phyloP scores from a whole-genome alignment of 75 land plant genomes.

The Selaginella tamariscina region DNA sequence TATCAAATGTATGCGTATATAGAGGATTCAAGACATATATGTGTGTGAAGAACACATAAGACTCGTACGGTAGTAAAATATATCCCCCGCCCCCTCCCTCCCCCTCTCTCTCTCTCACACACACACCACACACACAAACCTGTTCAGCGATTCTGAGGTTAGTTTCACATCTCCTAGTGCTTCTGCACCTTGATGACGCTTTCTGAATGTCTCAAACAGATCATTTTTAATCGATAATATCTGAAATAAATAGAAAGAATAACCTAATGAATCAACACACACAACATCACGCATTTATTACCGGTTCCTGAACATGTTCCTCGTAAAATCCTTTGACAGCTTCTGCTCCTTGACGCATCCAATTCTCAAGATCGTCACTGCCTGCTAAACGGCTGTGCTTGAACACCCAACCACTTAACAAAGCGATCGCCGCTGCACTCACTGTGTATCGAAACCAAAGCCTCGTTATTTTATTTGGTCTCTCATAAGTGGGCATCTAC shows the following conservation, averaged over 20 bases:
- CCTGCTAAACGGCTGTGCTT: conserved; percentile 78
- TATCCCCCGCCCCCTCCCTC: too few relatives aligned
- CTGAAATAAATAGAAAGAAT: conserved; percentile 27
- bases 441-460: conserved; percentile 65
- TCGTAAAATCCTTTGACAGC: conserved; percentile 48
- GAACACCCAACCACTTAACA: conserved; percentile 63
- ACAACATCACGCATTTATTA: conserved; percentile 18
- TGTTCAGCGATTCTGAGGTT: conserved; percentile 64
- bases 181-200: conserved; percentile 67
- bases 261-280: not conserved
- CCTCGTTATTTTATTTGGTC: conserved; percentile 49
- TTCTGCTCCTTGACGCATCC: conserved; percentile 64
- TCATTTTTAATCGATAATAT: conserved; percentile 81
- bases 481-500: conserved; percentile 53
- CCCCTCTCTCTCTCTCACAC: too few relatives aligned
- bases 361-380: conserved; percentile 74
- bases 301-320: conserved; percentile 87
- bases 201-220: conserved; percentile 87
- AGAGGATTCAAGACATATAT: too few relatives aligned
- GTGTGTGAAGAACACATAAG: too few relatives aligned
- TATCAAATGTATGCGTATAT: too few relatives aligned
- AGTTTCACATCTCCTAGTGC: conserved; percentile 74
- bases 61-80: too few relatives aligned
- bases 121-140: too few relatives aligned
- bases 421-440: conserved; percentile 61